Evolutionary conservation across 164 flowering plant genomes (phyloP).

Genomic region (Magnolia changhungtana): DNA sequence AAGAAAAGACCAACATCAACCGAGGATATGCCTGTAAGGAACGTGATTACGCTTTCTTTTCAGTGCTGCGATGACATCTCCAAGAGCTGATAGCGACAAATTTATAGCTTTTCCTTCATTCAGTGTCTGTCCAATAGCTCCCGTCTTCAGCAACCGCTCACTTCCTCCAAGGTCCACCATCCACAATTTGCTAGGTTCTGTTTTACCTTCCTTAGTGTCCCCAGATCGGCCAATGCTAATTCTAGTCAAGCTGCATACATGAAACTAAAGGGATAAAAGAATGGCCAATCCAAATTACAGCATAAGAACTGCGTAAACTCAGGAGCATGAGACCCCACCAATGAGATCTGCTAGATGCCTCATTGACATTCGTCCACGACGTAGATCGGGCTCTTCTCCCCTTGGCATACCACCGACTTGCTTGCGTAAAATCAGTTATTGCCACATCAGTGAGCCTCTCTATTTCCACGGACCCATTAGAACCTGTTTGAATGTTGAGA

Average conservation of each 20-base stretch:
- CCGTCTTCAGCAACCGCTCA: conserved; percentile 74
- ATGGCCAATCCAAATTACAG: conserved; percentile 29
- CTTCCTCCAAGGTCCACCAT: conserved; percentile 97
- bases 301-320: conserved; percentile 9
- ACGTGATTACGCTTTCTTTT: conserved; percentile 65
- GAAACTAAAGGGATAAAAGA: conserved; percentile 44
- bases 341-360: conserved; percentile 84
- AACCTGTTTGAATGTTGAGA: conserved; percentile 73
- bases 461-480: conserved; percentile 63
- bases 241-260: conserved; percentile 65
- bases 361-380: conserved; percentile 77
- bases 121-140: conserved; percentile 75
- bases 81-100: conserved; percentile 84
- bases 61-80: conserved; percentile 80
- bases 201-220: conserved; percentile 29
- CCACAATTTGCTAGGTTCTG: conserved; percentile 64
- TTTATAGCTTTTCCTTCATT: conserved; percentile 87
- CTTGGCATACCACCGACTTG: conserved; percentile 58
- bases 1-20: conserved; percentile 2
- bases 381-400: conserved; percentile 72
- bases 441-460: conserved; percentile 65
- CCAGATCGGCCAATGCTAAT: conserved; percentile 49
- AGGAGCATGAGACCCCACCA: conserved; percentile 51
- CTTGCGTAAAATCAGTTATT: conserved; percentile 54
- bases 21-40: conserved; percentile 64